A percentile compares a stretch with the other conserved stretches of the same genome.
Conservation (phyloP, 192 early-diverging fungal genomes). For the Glomus cerebriforme region DNA sequence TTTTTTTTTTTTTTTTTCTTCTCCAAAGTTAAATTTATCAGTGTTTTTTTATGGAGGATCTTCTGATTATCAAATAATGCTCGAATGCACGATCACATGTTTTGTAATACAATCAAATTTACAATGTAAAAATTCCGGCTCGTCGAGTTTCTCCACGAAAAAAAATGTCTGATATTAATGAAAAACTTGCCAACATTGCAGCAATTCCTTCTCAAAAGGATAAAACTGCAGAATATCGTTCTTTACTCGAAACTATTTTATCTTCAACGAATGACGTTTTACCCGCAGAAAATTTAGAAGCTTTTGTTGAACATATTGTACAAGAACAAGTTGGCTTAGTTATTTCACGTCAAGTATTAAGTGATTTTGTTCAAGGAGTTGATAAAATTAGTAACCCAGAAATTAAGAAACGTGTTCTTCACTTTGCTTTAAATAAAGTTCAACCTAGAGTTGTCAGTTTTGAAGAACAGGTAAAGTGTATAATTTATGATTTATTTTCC, state of each 20-base stretch:
- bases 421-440: slow-evolving; percentile 67
- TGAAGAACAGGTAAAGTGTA: slow-evolving; percentile 70
- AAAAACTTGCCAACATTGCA: not conserved
- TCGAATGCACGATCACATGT: too few relatives aligned
- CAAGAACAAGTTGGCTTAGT: slow-evolving; percentile 73
- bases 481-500: not conserved
- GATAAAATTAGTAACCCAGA: slow-evolving; percentile 47
- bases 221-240: slow-evolving; percentile 32
- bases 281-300: slow-evolving; percentile 18
- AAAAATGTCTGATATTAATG: slow-evolving; percentile 8
- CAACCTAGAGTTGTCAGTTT: slow-evolving; percentile 78
- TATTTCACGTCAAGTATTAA: slow-evolving; percentile 70
- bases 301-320: slow-evolving; percentile 33
- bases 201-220: slow-evolving; percentile 31
- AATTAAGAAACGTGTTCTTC: slow-evolving; percentile 60
- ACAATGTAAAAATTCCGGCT: too few relatives aligned
- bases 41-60: too few relatives aligned
- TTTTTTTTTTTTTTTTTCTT: not conserved
- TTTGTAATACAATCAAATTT: too few relatives aligned
- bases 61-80: too few relatives aligned
- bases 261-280: not conserved
- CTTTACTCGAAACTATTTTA: slow-evolving; percentile 24
- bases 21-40: too few relatives aligned
- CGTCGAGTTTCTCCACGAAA: not conserved
- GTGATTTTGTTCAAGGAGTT: slow-evolving; percentile 68